phyloP scores from a whole-genome alignment of 140 eudicot species.

The Senecio squalidus region DNA sequence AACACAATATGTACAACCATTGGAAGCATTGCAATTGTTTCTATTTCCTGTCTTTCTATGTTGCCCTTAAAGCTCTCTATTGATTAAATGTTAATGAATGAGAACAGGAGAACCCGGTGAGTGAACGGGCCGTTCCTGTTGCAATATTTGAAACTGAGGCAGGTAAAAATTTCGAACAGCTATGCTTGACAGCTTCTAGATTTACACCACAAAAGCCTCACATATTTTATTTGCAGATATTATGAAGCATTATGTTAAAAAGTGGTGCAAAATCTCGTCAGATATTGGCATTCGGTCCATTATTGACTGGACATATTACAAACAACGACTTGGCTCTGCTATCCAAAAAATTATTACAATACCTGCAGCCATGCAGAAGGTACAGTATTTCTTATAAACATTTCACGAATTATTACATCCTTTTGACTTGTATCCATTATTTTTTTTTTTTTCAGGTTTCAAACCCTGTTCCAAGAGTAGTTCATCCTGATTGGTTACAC shows the following conservation, averaged over 20 bases:
- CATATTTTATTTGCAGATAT: slow-evolving; percentile 53
- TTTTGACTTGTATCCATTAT: slow-evolving; percentile 7
- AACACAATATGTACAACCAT: no score
- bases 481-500: slow-evolving; percentile 98
- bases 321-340: slow-evolving; percentile 93
- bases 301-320: slow-evolving; percentile 98
- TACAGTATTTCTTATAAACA: slow-evolving; percentile 14
- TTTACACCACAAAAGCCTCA: not conserved
- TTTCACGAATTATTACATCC: slow-evolving; percentile 1
- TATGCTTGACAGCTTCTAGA: not conserved
- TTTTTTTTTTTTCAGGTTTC: slow-evolving; percentile 52
- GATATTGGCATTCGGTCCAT: slow-evolving; percentile 92
- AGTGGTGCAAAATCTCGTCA: slow-evolving; percentile 97
- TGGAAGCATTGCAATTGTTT: no score
- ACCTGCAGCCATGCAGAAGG: slow-evolving; percentile 99
- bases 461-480: slow-evolving; percentile 97
- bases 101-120: slow-evolving; percentile 92
- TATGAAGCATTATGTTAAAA: slow-evolving; percentile 76
- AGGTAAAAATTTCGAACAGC: slow-evolving; percentile 40
- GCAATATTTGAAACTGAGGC: slow-evolving; percentile 94
- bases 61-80: not conserved
- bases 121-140: slow-evolving; percentile 98
- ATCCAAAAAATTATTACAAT: slow-evolving; percentile 92
- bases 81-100: slow-evolving; percentile 21
- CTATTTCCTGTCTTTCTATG: not conserved